Evolutionary conservation across 2,329 filamentous ascomycete species (phyloP).

Genomic region (Ophiocordyceps robertsii): DNA sequence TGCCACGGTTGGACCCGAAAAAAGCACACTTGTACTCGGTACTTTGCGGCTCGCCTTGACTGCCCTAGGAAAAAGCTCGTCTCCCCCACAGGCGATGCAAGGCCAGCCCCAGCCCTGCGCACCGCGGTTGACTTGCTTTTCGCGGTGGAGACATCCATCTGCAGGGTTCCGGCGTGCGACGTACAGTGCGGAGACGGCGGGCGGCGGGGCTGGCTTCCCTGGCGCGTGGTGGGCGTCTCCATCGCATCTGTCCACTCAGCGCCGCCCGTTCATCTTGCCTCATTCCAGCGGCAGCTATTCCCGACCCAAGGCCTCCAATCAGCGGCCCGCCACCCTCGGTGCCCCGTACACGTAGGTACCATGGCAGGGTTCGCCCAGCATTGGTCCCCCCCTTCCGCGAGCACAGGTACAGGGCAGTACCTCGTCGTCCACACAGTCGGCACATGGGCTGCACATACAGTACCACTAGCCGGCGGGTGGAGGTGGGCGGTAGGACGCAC

Average conservation of each 20-base stretch:
- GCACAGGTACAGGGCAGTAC: not conserved
- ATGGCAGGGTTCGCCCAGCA: not conserved
- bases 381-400: not conserved
- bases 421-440: not conserved
- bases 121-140: not conserved
- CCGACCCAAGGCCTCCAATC: not conserved
- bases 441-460: not conserved
- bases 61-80: not conserved
- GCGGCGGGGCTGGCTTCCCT: not conserved
- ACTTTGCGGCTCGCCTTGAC: too few relatives aligned
- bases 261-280: not conserved
- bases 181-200: constrained; percentile 1
- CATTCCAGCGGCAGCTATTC: constrained; percentile 2
- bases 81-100: constrained; percentile 1
- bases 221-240: not conserved
- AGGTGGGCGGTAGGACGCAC: too few relatives aligned
- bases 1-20: too few relatives aligned
- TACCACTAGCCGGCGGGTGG: not conserved
- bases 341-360: not conserved
- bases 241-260: constrained; percentile 1
- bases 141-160: constrained; percentile 1
- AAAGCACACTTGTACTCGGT: too few relatives aligned
- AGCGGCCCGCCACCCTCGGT: not conserved
- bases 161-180: not conserved
- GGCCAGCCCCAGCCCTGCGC: constrained; percentile 1